These are phyloP conservation scores for Tulasnella sp. DNA, from an alignment of 768 basidiomycete genomes.

Conservation along the genomic window DNA sequence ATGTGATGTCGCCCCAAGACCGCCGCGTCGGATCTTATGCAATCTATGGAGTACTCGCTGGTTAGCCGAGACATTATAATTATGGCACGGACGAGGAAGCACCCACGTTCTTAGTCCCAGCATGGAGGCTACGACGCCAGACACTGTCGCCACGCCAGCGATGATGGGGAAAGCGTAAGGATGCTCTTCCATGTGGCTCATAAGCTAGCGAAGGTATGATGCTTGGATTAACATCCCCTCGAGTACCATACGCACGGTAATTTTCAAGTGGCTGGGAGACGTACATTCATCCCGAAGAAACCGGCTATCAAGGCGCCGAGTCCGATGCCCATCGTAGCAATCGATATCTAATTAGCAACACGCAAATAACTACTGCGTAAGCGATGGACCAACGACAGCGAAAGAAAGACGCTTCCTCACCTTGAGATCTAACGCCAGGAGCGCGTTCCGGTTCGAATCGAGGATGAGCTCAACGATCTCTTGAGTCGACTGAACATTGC, in stretches of 20 bases:
- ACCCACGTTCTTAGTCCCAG: constrained; percentile 1
- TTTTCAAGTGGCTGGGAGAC: constrained; percentile 26
- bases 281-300: constrained; percentile 92
- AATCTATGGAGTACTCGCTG: background rate
- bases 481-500: constrained; percentile 92
- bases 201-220: constrained; percentile 41
- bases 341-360: constrained; percentile 54
- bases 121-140: background rate
- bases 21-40: constrained; percentile 15
- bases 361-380: background rate
- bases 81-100: background rate
- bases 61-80: background rate
- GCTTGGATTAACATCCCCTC: too few species aligned
- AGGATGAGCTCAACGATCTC: constrained; percentile 96
- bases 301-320: constrained; percentile 84
- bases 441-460: constrained; percentile 88
- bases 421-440: constrained; percentile 85
- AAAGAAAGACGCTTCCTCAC: constrained; percentile 31
- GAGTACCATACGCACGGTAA: background rate
- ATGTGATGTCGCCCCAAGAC: background rate
- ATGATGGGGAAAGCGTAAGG: constrained; percentile 65
- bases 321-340: constrained; percentile 86
- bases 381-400: background rate
- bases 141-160: constrained; percentile 41
- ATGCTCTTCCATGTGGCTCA: constrained; percentile 59